Percentiles rank a stretch among this genome's conserved stretches.
These are phyloP conservation scores for Apophysomyces variabilis DNA, from an alignment of 371 early-diverging fungal genomes.

Conservation along the genomic window DNA sequence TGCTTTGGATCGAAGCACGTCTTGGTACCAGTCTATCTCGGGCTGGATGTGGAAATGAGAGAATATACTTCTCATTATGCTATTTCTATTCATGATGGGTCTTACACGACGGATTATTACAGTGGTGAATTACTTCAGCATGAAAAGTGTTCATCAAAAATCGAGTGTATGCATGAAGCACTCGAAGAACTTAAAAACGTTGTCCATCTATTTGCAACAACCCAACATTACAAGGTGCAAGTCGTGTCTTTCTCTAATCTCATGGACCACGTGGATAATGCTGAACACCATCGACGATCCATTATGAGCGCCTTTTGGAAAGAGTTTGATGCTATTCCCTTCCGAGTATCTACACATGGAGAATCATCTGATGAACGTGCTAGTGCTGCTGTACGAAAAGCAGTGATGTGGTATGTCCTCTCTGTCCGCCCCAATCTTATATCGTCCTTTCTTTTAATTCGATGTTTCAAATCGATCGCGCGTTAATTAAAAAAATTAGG, in stretches of 20 bases:
- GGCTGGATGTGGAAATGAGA: slow-evolving; percentile 58
- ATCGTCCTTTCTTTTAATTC: slow-evolving; percentile 2
- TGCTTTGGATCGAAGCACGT: slow-evolving; percentile 44
- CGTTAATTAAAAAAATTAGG: slow-evolving; percentile 21
- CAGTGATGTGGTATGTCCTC: slow-evolving; percentile 60
- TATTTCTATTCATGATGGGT: slow-evolving; percentile 67
- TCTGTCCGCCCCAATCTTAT: background rate
- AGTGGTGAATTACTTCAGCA: slow-evolving; percentile 36
- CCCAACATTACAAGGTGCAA: slow-evolving; percentile 63
- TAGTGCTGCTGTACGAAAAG: slow-evolving; percentile 73
- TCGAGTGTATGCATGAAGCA: slow-evolving; percentile 34
- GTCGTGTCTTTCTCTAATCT: slow-evolving; percentile 48
- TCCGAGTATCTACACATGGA: slow-evolving; percentile 63
- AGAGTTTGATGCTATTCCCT: slow-evolving; percentile 77
- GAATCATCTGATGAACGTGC: slow-evolving; percentile 72
- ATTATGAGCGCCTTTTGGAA: slow-evolving; percentile 72
- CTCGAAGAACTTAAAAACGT: slow-evolving; percentile 43
- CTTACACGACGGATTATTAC: slow-evolving; percentile 58
- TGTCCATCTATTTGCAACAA: slow-evolving; percentile 44
- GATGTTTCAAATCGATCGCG: background rate
- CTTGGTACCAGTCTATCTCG: slow-evolving; percentile 62
- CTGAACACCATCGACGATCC: slow-evolving; percentile 24
- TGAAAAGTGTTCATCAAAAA: background rate
- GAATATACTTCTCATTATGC: slow-evolving; percentile 39
- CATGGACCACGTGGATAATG: slow-evolving; percentile 27